phyloP scores from a whole-genome alignment of 1,284 basidiomycete species.

The Pseudomicrostroma phylloplanum region DNA sequence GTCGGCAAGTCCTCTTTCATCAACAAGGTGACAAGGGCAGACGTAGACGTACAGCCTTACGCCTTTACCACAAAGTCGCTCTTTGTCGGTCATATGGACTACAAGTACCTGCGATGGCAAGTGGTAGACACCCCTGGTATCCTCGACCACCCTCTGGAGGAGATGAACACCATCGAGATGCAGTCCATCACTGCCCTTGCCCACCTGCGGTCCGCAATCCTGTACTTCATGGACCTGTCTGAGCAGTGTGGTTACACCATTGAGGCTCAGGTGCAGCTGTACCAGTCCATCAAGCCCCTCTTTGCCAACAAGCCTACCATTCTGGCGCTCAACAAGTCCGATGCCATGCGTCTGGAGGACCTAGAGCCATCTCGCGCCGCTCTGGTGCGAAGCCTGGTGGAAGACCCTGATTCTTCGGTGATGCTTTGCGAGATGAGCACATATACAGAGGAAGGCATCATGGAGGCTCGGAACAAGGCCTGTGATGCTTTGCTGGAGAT shows the following conservation, averaged over 20 bases:
- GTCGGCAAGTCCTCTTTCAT: constrained; percentile 51
- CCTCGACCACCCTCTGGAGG: constrained; percentile 49
- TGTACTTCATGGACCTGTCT: constrained; percentile 51
- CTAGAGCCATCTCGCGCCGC: constrained; percentile 40
- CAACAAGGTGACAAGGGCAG: constrained; percentile 50
- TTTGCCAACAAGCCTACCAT: constrained; percentile 50
- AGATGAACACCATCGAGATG: constrained; percentile 52
- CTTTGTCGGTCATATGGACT: constrained; percentile 51
- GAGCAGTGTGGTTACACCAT: constrained; percentile 50
- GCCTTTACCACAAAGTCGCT: constrained; percentile 51
- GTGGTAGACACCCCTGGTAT: constrained; percentile 51
- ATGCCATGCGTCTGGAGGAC: constrained; percentile 38
- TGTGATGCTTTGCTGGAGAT: constrained; percentile 46
- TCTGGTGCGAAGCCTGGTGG: constrained; percentile 37
- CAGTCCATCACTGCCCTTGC: constrained; percentile 50
- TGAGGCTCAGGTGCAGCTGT: constrained; percentile 49
- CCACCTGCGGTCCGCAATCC: constrained; percentile 45
- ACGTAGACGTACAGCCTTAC: constrained; percentile 50
- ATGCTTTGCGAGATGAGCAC: constrained; percentile 45
- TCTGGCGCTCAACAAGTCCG: constrained; percentile 48
- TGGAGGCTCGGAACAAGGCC: constrained; percentile 44
- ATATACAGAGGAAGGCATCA: constrained; percentile 49
- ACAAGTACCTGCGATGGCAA: constrained; percentile 51
- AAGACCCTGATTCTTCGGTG: constrained; percentile 42
- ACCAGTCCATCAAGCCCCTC: constrained; percentile 50